Evolutionary conservation across 192 early-diverging fungal species (phyloP).

Genomic region (Lobosporangium transversale): DNA sequence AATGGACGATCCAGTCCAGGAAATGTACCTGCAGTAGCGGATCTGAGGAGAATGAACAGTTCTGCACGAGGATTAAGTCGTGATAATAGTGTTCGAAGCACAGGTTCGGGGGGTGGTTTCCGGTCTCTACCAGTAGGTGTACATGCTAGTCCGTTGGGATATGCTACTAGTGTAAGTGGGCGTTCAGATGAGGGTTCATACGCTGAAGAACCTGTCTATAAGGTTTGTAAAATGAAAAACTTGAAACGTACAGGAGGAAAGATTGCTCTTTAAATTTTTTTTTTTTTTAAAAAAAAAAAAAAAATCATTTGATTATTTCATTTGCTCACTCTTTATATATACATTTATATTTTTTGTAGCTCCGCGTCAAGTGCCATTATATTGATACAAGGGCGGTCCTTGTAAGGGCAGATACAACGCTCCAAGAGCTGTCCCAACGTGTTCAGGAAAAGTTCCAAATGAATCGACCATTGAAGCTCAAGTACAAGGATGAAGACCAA

Average conservation of each 20-base stretch:
- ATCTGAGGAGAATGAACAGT: slow-evolving; percentile 27
- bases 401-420: slow-evolving; percentile 59
- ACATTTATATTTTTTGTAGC: slow-evolving; percentile 22
- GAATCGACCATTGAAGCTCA: slow-evolving; percentile 63
- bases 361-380: slow-evolving; percentile 74
- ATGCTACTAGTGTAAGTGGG: slow-evolving; percentile 6
- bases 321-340: background rate
- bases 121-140: background rate
- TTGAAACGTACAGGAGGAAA: no score
- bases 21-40: background rate
- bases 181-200: slow-evolving; percentile 29
- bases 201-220: slow-evolving; percentile 29
- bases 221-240: no score
- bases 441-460: slow-evolving; percentile 72
- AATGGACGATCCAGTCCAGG: background rate
- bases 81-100: slow-evolving; percentile 33
- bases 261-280: no score
- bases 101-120: background rate
- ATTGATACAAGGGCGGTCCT: slow-evolving; percentile 71
- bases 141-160: slow-evolving; percentile 20
- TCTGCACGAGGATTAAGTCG: slow-evolving; percentile 18
- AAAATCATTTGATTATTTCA: no score
- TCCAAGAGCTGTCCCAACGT: slow-evolving; percentile 60
- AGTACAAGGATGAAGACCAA: slow-evolving; percentile 90
- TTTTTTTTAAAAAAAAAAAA: background rate